These are phyloP conservation scores for Phaeosphaeriaceae sp. DNA, from an alignment of 2,329 filamentous ascomycete genomes.

Conservation along the genomic window DNA sequence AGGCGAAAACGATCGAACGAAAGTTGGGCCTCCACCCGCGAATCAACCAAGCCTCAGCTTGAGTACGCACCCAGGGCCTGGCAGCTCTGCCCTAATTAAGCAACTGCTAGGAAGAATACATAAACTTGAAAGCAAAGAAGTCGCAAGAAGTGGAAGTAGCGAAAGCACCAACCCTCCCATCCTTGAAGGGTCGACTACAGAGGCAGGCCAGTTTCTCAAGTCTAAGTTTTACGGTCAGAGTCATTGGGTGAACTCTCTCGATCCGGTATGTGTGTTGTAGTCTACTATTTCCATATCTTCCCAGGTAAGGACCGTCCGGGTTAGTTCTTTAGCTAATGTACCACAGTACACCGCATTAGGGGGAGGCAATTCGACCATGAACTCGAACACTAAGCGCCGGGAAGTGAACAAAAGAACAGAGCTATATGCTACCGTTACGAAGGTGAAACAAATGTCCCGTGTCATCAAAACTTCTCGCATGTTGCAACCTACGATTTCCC, in stretches of 20 bases:
- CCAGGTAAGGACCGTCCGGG: background rate
- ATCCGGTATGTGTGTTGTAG: conserved; percentile 30
- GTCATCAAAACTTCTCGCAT: conserved; percentile 56
- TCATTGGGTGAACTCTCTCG: conserved; percentile 53
- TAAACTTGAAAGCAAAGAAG: conserved; percentile 9
- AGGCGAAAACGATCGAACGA: conserved; percentile 11
- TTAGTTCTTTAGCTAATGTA: background rate
- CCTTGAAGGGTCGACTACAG: background rate
- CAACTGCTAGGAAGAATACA: conserved; percentile 8
- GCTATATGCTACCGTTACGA: conserved; percentile 24
- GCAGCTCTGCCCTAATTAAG: conserved; percentile 7
- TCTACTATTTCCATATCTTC: no score
- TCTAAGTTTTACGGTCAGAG: conserved; percentile 62
- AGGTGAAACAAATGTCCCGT: conserved; percentile 61
- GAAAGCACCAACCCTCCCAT: background rate
- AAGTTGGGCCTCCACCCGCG: conserved; percentile 5
- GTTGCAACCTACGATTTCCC: conserved; percentile 52
- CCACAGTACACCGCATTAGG: conserved; percentile 26
- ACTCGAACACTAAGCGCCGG: conserved; percentile 50
- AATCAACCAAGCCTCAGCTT: conserved; percentile 3
- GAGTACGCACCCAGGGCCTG: background rate
- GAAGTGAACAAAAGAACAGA: conserved; percentile 34
- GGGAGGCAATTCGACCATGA: conserved; percentile 27
- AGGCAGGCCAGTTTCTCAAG: conserved; percentile 50
- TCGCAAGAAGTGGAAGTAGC: background rate